Base-by-base conservation (phyloP, 2,329 filamentous ascomycete genomes). In the Daldinia sp. region DNA sequence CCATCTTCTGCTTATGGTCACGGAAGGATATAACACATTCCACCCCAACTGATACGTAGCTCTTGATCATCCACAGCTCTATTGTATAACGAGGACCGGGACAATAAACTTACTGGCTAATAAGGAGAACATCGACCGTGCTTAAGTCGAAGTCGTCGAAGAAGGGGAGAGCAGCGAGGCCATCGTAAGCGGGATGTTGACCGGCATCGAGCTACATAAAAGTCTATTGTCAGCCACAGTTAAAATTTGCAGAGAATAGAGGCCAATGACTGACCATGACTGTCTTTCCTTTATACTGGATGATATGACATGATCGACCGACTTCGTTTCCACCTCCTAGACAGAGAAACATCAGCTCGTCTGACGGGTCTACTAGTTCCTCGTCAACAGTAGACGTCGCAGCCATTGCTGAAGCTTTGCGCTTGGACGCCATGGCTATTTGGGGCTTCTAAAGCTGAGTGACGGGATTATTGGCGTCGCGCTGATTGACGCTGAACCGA, bases 231-330 rank as follows among this genome's bases (percentile, higher is more conserved):
- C 68, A 76, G 71, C 56, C 26, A 41, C 12, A 55, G 3, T 20
- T 7, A n/a, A 15, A 15, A 12, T 5, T 15, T 28, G 41, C 2
- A 18, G 13, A n/a, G 35, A 28, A 55, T 18, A 20, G 5, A 59
- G 77, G 75, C 18, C 20, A 10, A 50, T 2, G n/a, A 79, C 89
- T 74, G 84, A 97, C 94, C 96, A 99, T 99, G 74, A 99, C 93
- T 5, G 95, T 98, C 82, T 99, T 99, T 69, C 96, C 96, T 82
- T 98, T 99, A 87, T 99, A 99, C 78, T 98, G 94, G 67, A 99
- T 90, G 75, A 99, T 97, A 79, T 99, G 96, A 81, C 96, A 98
- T 73, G 96, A 98, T 73, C 96, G 88, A 60, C 96, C 96, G 69
- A 99, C 96, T 82, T 99, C 96, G 80, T 98, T 98, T 74, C 96